Conservation (phyloP, 805 yeast species). For the Candida tibetensis region DNA sequence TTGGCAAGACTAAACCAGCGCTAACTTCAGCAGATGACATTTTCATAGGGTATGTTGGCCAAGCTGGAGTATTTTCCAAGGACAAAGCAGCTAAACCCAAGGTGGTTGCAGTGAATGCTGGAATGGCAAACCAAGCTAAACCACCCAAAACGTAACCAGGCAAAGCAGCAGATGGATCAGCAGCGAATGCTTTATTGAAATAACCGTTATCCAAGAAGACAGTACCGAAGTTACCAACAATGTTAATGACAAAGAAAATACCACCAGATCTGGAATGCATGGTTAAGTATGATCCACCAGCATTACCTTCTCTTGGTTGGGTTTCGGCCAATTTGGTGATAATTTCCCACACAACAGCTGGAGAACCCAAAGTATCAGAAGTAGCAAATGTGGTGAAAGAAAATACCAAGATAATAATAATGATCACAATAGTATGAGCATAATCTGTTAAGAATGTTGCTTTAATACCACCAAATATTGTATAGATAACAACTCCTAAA, state of each 20-base stretch:
- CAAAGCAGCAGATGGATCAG: constrained; percentile 77
- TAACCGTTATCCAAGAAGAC: constrained; percentile 85
- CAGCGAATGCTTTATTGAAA: constrained; percentile 86
- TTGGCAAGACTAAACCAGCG: constrained; percentile 78
- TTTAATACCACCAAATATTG: constrained; percentile 44
- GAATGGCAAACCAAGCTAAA: constrained; percentile 87
- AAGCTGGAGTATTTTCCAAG: constrained; percentile 62
- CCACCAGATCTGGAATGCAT: constrained; percentile 86
- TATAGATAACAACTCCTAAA: constrained; percentile 58
- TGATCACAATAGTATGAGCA: constrained; percentile 53
- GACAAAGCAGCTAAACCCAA: constrained; percentile 85
- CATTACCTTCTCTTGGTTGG: constrained; percentile 74
- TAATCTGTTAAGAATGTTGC: constrained; percentile 47
- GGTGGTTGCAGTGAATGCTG: constrained; percentile 76
- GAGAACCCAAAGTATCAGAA: constrained; percentile 72
- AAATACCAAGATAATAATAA: constrained; percentile 75
- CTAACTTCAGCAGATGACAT: constrained; percentile 67
- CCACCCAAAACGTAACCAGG: constrained; percentile 91
- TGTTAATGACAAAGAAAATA: constrained; percentile 79
- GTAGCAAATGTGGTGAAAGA: constrained; percentile 77
- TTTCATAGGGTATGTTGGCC: constrained; percentile 76
- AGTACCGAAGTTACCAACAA: constrained; percentile 88
- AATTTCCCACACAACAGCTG: constrained; percentile 73
- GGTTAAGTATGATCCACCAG: constrained; percentile 83
- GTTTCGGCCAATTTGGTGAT: constrained; percentile 58